Evolutionary conservation across 768 basidiomycete species (phyloP), one percentile per base, ranked within the genome.

Genomic region (Suillus spraguei): DNA sequence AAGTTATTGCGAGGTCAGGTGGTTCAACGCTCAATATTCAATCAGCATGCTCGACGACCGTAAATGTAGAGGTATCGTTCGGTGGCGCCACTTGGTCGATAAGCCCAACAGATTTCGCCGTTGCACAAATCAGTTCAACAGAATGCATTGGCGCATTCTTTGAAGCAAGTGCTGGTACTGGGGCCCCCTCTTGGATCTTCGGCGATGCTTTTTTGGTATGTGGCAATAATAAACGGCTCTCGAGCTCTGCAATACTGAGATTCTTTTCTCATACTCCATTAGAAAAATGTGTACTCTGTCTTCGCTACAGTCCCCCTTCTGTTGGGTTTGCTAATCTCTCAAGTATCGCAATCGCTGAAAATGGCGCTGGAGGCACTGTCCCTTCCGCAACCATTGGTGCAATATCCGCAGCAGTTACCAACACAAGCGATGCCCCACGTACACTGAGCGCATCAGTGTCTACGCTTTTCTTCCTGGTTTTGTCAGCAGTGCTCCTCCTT

Each of bases 341-440:
- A 0, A 63, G 62, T 5, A 52, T 54, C 0, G 74, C 74, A 0
- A 35, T 71, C 32, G 69, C 74, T 16, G 28, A 63, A 62, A 75
- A 75, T 17, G 74, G 74, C 2, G 68, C 73, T 59, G 74, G 71
- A 1, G 75, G 79, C 0, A 11, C 67, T 0, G 77, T 82, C 0
- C 89, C 90, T 0, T 77, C 80, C 0, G 65, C 89, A 0, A 90
- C 89, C 7, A 82, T 89, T 56, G 89, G 86, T 2, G 74, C 82
- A 0, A 80, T 76, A 16, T 73, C 80, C 11, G 80, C 86, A 2
- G 74, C 81, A 8, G 80, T 87, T 11, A 81, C 82, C 7, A 67
- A 49, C 35, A 32, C 41, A 1, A 68, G 22, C 49, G 63, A 59
- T 35, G 68, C 68, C 3, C 16, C 38, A 20, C 58, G 61, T 6